Conservation (phyloP, 768 basidiomycete species). For the Termitomyces sp. region DNA sequence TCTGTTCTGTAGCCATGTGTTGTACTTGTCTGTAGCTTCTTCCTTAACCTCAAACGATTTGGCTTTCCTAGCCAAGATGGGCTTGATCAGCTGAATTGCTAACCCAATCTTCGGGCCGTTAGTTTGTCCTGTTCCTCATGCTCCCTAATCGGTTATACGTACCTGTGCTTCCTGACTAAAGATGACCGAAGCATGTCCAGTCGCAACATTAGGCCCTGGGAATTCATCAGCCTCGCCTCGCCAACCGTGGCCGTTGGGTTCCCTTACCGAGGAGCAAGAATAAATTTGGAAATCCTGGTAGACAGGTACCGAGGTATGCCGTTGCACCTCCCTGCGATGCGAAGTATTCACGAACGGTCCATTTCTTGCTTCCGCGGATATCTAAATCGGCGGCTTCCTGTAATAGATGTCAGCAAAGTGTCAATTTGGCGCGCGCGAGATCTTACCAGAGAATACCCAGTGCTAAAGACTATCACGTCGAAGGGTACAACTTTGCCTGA, state of each 20-base stretch:
- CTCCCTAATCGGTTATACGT: slow-evolving; percentile 13
- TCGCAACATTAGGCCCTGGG: slow-evolving; percentile 54
- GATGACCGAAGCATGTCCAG: slow-evolving; percentile 58
- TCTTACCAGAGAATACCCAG: slow-evolving; percentile 46
- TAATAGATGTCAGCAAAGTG: background rate
- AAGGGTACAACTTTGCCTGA: slow-evolving; percentile 48
- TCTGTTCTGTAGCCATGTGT: slow-evolving; percentile 48
- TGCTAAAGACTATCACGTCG: slow-evolving; percentile 59
- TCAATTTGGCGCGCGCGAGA: background rate
- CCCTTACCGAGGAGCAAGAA: slow-evolving; percentile 45
- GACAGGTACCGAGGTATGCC: slow-evolving; percentile 52
- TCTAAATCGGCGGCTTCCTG: slow-evolving; percentile 37
- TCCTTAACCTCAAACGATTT: slow-evolving; percentile 50
- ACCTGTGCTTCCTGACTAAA: slow-evolving; percentile 59
- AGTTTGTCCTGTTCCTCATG: slow-evolving; percentile 12
- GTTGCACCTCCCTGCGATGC: slow-evolving; percentile 45
- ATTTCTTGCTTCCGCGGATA: slow-evolving; percentile 42
- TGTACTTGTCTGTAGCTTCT: slow-evolving; percentile 48
- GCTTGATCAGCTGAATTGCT: slow-evolving; percentile 49
- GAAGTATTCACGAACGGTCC: slow-evolving; percentile 44
- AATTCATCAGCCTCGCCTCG: background rate
- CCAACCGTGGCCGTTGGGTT: background rate
- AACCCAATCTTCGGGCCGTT: slow-evolving; percentile 41
- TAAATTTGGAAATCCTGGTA: slow-evolving; percentile 57
- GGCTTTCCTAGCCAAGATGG: slow-evolving; percentile 46